phyloP scores from a whole-genome alignment of 768 basidiomycete genomes.

The Tulasnella sp. region DNA sequence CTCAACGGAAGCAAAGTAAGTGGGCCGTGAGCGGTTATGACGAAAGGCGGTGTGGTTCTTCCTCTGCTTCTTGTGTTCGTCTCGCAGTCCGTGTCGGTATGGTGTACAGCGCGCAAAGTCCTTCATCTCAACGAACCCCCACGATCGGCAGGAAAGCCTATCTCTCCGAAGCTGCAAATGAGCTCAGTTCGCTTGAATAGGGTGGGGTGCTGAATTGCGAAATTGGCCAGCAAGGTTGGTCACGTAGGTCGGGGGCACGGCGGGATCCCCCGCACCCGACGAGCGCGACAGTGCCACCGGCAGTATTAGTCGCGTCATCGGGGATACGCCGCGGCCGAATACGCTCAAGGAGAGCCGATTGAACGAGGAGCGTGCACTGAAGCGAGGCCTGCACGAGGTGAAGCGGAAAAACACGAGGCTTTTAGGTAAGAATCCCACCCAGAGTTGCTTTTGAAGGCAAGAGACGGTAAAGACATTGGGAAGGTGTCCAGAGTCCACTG shows the following conservation, averaged over 20 bases:
- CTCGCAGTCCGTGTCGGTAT: not conserved
- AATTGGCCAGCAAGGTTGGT: not conserved
- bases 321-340: not conserved
- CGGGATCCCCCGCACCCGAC: slow-evolving; percentile 7
- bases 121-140: not conserved
- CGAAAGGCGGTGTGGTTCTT: not conserved
- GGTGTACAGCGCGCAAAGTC: not conserved
- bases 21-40: not conserved
- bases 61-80: not conserved
- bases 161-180: not conserved
- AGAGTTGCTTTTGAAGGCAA: slow-evolving; percentile 15
- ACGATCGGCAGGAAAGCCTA: not conserved
- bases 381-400: not conserved
- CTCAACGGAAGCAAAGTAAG: slow-evolving; percentile 3
- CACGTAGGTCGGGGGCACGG: not conserved
- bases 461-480: not conserved
- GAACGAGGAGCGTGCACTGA: slow-evolving; percentile 10
- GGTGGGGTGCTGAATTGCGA: not conserved
- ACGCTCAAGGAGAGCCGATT: not conserved
- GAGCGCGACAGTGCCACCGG: not conserved
- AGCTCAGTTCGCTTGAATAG: not conserved
- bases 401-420: not conserved
- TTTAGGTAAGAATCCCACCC: slow-evolving; percentile 15
- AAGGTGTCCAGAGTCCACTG: not conserved
- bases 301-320: slow-evolving; percentile 5